These are phyloP conservation scores for Ophiostoma ulmi DNA, from an alignment of 2,329 filamentous ascomycete genomes.

Conservation along the genomic window DNA sequence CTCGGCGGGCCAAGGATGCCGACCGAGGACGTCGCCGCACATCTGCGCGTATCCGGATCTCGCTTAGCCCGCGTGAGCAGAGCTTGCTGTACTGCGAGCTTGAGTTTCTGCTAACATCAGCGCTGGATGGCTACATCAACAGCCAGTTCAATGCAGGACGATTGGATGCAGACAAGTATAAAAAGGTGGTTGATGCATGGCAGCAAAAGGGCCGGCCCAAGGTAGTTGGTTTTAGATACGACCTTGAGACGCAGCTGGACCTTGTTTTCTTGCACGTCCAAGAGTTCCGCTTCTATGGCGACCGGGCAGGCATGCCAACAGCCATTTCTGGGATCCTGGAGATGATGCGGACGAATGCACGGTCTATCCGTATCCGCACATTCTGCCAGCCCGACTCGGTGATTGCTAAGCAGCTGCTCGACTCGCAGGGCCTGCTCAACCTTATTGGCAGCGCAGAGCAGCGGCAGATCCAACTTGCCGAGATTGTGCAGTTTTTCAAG, in stretches of 20 bases:
- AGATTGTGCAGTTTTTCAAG: conserved; percentile 52
- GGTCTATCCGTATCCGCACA: conserved; percentile 49
- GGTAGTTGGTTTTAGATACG: conserved; percentile 54
- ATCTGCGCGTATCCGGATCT: conserved; percentile 41
- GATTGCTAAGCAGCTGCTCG: conserved; percentile 53
- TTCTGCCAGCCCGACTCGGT: conserved; percentile 56
- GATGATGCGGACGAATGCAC: conserved; percentile 49
- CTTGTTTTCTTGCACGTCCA: conserved; percentile 47
- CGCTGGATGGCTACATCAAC: conserved; percentile 49
- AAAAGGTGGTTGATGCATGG: conserved; percentile 50
- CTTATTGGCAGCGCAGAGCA: conserved; percentile 43
- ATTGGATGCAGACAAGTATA: conserved; percentile 47
- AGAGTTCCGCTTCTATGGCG: conserved; percentile 53
- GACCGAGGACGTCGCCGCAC: conserved; percentile 31
- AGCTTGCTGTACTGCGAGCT: conserved; percentile 56
- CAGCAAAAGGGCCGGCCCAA: conserved; percentile 48
- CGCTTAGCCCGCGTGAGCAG: conserved; percentile 52
- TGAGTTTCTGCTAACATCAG: conserved; percentile 49
- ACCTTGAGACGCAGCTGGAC: conserved; percentile 56
- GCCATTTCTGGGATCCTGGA: conserved; percentile 47
- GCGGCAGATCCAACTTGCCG: conserved; percentile 44
- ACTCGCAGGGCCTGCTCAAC: conserved; percentile 48
- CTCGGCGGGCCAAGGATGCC: conserved; percentile 33
- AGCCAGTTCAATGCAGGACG: conserved; percentile 52
- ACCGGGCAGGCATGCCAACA: conserved; percentile 39